phyloP scores from a whole-genome alignment of 2,329 filamentous ascomycete genomes.

The Aspergillus ibericus region DNA sequence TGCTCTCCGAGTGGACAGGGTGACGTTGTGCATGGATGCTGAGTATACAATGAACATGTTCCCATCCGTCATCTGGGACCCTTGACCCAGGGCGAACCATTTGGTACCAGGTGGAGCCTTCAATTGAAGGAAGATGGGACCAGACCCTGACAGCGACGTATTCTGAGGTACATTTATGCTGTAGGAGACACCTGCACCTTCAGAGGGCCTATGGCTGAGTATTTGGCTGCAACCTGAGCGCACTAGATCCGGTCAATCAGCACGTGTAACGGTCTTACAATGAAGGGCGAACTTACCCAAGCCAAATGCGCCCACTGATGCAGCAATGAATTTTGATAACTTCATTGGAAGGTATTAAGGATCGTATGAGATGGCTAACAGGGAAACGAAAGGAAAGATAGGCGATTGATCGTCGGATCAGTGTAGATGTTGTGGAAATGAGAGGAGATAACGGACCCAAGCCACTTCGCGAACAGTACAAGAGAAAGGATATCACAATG shows the following conservation, averaged over 20 bases:
- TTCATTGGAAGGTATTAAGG: slow-evolving; percentile 1
- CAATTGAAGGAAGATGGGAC: slow-evolving; percentile 64
- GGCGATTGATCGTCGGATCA: background rate
- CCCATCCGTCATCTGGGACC: slow-evolving; percentile 54
- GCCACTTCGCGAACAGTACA: background rate
- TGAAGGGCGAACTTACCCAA: slow-evolving; percentile 3
- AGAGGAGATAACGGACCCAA: background rate
- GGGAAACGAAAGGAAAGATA: background rate
- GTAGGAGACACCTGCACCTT: slow-evolving; percentile 37
- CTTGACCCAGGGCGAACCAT: slow-evolving; percentile 63
- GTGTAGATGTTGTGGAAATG: background rate
- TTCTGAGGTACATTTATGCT: slow-evolving; percentile 56
- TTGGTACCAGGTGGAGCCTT: slow-evolving; percentile 38
- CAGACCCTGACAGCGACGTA: slow-evolving; percentile 50
- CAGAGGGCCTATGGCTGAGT: slow-evolving; percentile 21
- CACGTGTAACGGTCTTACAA: background rate
- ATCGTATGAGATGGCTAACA: background rate
- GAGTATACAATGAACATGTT: slow-evolving; percentile 65
- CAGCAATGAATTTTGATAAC: background rate
- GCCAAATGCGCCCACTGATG: background rate
- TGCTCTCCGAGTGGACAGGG: slow-evolving; percentile 58
- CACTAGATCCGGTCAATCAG: slow-evolving; percentile 11
- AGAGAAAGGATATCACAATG: background rate
- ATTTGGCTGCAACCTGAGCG: slow-evolving; percentile 19
- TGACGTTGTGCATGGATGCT: slow-evolving; percentile 57